These are phyloP conservation scores for Harringtonia lauricola DNA, from an alignment of 2,329 filamentous ascomycete genomes.

Conservation along the genomic window DNA sequence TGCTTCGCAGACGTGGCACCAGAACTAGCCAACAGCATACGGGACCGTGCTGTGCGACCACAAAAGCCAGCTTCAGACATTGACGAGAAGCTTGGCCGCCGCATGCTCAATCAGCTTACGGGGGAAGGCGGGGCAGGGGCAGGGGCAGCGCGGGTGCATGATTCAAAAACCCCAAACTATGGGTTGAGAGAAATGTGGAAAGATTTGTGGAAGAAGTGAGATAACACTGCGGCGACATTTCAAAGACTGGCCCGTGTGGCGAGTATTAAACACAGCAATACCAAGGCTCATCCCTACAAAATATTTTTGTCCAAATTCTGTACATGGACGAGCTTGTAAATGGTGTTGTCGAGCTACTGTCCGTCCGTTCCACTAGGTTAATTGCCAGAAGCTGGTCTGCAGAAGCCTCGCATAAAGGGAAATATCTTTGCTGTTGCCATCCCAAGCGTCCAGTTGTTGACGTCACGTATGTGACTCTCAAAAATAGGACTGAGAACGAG, in stretches of 20 bases:
- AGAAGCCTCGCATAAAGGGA: slow-evolving; percentile 1
- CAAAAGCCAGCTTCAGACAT: slow-evolving; percentile 25
- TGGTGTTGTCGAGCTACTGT: no score
- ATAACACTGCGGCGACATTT: no score
- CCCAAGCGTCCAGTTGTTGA: slow-evolving; percentile 5
- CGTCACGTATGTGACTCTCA: slow-evolving; percentile 6
- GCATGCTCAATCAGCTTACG: slow-evolving; percentile 51
- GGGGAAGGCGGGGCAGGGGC: slow-evolving; percentile 32
- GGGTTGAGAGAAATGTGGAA: slow-evolving; percentile 84
- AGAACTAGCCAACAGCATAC: slow-evolving; percentile 59
- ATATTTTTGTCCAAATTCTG: no score
- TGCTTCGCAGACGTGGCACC: slow-evolving; percentile 87
- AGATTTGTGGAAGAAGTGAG: slow-evolving; percentile 59
- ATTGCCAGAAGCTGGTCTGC: not conserved
- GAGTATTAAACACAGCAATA: no score
- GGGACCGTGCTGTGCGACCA: slow-evolving; percentile 47
- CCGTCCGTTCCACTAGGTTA: no score
- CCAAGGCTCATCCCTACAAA: no score
- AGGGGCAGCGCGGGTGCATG: slow-evolving; percentile 61
- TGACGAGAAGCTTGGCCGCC: slow-evolving; percentile 26
- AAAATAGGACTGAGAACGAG: slow-evolving; percentile 6
- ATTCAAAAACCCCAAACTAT: slow-evolving; percentile 66
- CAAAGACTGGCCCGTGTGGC: no score
- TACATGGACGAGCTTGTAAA: no score
- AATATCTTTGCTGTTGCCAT: not conserved